Percentiles rank a stretch among this genome's conserved stretches.
Conservation (phyloP, 106 monocot genomes). For the Acorus calamus region DNA sequence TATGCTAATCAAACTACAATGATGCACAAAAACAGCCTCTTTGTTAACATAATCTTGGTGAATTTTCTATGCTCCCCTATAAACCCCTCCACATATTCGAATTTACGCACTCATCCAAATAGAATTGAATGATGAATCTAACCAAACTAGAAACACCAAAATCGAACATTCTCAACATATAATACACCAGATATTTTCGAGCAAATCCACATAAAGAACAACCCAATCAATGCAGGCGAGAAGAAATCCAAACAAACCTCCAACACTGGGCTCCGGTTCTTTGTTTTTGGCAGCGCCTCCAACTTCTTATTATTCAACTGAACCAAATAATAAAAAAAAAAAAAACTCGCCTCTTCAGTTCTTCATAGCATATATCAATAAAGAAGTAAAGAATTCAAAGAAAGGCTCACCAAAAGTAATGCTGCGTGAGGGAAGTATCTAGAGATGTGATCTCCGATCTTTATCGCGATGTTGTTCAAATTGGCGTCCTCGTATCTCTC, state of each 20-base stretch:
- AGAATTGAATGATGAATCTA: too few species aligned
- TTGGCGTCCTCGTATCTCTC: conserved; percentile 60
- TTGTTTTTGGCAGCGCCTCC: conserved; percentile 36
- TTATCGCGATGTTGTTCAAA: conserved; percentile 56
- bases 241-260: conserved; percentile 29
- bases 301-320: conserved; percentile 81
- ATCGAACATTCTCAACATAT: too few species aligned
- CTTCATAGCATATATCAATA: neutral
- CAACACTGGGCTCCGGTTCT: conserved; percentile 51
- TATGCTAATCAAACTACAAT: too few species aligned
- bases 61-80: too few species aligned
- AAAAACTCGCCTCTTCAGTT: conserved; percentile 1
- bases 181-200: too few species aligned
- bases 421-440: conserved; percentile 80
- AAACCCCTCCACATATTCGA: too few species aligned
- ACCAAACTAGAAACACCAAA: too few species aligned
- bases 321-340: neutral
- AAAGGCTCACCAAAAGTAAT: conserved; percentile 48
- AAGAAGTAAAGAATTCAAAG: neutral
- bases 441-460: conserved; percentile 84
- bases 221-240: too few species aligned
- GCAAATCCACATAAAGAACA: too few species aligned
- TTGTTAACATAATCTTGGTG: too few species aligned
- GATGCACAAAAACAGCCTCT: too few species aligned
- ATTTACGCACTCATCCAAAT: too few species aligned